phyloP scores from a whole-genome alignment of 1,284 basidiomycete genomes.

The Fomes fomentarius region DNA sequence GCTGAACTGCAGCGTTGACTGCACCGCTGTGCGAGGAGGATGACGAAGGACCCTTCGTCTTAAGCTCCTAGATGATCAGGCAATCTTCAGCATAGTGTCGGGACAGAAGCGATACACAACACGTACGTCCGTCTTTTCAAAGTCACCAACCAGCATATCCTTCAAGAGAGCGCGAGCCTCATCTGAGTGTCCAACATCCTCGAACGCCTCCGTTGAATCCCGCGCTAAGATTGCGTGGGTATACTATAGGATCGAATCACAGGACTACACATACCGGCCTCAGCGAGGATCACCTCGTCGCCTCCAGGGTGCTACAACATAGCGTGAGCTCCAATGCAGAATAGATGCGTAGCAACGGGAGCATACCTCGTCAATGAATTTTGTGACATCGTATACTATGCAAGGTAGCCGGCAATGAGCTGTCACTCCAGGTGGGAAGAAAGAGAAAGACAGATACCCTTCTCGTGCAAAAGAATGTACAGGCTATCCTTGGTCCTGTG shows the following conservation, averaged over 20 bases:
- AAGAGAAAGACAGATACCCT: slow-evolving; percentile 55
- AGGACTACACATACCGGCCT: slow-evolving; percentile 72
- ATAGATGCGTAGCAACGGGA: background rate
- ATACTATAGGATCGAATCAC: background rate
- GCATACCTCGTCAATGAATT: slow-evolving; percentile 93
- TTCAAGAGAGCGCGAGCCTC: slow-evolving; percentile 92
- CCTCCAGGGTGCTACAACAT: slow-evolving; percentile 87
- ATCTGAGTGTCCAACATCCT: slow-evolving; percentile 99
- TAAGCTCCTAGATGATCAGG: slow-evolving; percentile 41
- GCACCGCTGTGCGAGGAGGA: slow-evolving; percentile 37
- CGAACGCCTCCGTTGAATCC: slow-evolving; percentile 98
- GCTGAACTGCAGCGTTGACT: slow-evolving; percentile 57
- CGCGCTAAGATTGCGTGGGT: slow-evolving; percentile 52
- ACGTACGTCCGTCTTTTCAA: slow-evolving; percentile 72
- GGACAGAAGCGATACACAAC: background rate
- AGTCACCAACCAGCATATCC: slow-evolving; percentile 78
- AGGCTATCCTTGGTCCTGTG: slow-evolving; percentile 76
- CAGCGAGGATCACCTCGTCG: slow-evolving; percentile 94
- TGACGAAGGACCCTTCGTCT: slow-evolving; percentile 49
- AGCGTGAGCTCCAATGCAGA: background rate
- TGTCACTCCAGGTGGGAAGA: slow-evolving; percentile 36
- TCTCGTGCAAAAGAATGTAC: slow-evolving; percentile 82
- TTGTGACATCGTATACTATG: slow-evolving; percentile 91
- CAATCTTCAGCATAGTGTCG: background rate
- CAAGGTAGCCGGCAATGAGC: slow-evolving; percentile 29